phyloP scores from a whole-genome alignment of 495 filamentous ascomycete species.

The Durotheca rogersii region DNA sequence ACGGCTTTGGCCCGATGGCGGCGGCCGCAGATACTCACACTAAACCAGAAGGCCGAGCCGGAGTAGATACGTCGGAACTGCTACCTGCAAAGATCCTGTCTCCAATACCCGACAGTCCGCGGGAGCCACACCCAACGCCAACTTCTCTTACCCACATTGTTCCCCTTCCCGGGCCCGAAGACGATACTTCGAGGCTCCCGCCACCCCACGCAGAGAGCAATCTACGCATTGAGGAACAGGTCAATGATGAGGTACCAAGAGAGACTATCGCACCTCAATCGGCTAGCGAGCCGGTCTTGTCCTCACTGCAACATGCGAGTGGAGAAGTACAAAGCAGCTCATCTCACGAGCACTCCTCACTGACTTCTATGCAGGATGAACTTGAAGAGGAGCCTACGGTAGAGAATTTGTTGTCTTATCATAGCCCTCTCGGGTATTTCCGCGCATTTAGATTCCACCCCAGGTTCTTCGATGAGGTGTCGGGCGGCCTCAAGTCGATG shows the following conservation, averaged over 20 bases:
- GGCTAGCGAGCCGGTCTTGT: neutral
- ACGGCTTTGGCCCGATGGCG: neutral
- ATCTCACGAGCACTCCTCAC: slow-evolving; percentile 34
- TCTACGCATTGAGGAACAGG: slow-evolving; percentile 4
- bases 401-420: slow-evolving; percentile 63
- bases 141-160: slow-evolving; percentile 1
- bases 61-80: slow-evolving; percentile 5
- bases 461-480: slow-evolving; percentile 63
- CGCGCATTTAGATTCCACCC: slow-evolving; percentile 88
- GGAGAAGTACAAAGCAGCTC: slow-evolving; percentile 37
- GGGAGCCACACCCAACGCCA: slow-evolving; percentile 9
- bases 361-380: slow-evolving; percentile 33
- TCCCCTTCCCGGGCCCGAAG: slow-evolving; percentile 1
- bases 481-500: slow-evolving; percentile 80
- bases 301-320: slow-evolving; percentile 11
- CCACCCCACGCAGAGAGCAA: slow-evolving; percentile 2
- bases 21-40: neutral
- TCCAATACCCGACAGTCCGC: slow-evolving; percentile 17
- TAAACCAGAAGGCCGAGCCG: slow-evolving; percentile 2
- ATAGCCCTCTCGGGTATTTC: slow-evolving; percentile 79
- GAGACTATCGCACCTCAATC: slow-evolving; percentile 11
- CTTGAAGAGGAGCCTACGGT: slow-evolving; percentile 13
- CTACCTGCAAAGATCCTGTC: slow-evolving; percentile 4
- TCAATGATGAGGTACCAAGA: slow-evolving; percentile 10
- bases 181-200: neutral